A percentile compares a stretch with the other conserved stretches of the same genome.
Conservation (phyloP, 805 yeast genomes). For the Saccharomyces mikatae region DNA sequence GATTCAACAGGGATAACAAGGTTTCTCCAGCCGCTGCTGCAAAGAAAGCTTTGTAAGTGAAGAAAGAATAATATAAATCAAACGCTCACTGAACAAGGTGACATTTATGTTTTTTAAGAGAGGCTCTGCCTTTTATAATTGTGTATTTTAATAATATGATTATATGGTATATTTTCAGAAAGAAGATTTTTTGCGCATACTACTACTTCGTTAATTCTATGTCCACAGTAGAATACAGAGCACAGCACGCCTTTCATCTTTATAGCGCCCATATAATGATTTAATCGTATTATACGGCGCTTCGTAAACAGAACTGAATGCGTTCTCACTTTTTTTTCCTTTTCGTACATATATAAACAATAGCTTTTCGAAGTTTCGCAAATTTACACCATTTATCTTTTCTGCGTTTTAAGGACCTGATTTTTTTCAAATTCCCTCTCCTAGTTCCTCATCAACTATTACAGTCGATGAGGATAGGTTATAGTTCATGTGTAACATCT, state of each 20-base stretch:
- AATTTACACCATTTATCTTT: not conserved
- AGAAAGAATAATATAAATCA: not conserved
- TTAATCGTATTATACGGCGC: not conserved
- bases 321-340: not conserved
- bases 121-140: not conserved
- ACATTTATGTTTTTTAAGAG: not conserved
- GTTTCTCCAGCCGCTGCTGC: conserved; percentile 97
- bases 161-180: not conserved
- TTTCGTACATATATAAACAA: not conserved
- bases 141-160: not conserved
- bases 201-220: not conserved
- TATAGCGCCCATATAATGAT: not conserved
- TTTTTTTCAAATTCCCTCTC: no score
- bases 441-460: conserved; percentile 42
- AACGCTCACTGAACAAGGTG: not conserved
- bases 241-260: not conserved
- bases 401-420: not conserved
- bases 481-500: conserved; percentile 14
- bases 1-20: conserved; percentile 93
- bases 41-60: conserved; percentile 67
- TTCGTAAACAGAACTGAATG: not conserved
- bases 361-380: no score
- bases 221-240: not conserved
- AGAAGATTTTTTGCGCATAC: not conserved
- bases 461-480: conserved; percentile 49